Evolutionary conservation across 2,329 filamentous ascomycete genomes (phyloP).

Genomic region (Hypoxylon sp.): DNA sequence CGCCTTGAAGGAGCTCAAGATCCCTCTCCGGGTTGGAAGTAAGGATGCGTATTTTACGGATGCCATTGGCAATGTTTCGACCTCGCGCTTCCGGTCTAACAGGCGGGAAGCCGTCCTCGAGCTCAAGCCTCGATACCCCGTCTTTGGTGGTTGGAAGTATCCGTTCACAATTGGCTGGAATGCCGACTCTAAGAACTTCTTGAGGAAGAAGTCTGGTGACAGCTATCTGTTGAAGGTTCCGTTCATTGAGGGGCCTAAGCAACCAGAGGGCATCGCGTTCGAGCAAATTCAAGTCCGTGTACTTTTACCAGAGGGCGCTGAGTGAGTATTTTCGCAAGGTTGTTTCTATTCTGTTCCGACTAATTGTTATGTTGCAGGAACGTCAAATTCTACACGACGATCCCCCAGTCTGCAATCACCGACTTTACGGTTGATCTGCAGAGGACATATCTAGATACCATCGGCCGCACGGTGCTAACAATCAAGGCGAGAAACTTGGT

Average conservation of each 20-base stretch:
- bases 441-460: constrained; percentile 92
- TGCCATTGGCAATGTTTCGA: constrained; percentile 96
- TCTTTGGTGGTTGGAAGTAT: constrained; percentile 98
- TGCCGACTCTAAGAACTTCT: constrained; percentile 80
- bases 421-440: constrained; percentile 72
- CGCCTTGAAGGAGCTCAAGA: constrained; percentile 84
- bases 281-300: constrained; percentile 83
- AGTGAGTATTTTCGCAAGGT: constrained; percentile 65
- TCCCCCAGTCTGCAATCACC: constrained; percentile 74
- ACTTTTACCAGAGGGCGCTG: constrained; percentile 90
- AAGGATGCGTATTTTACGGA: constrained; percentile 94
- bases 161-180: constrained; percentile 98
- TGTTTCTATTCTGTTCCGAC: constrained; percentile 49
- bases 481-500: constrained; percentile 88
- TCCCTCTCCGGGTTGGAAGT: constrained; percentile 83
- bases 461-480: constrained; percentile 85
- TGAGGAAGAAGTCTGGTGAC: constrained; percentile 75
- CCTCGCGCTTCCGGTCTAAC: constrained; percentile 84
- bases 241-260: constrained; percentile 92
- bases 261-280: constrained; percentile 87
- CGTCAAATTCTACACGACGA: constrained; percentile 78
- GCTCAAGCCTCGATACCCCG: constrained; percentile 92
- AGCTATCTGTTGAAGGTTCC: constrained; percentile 90
- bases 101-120: constrained; percentile 85
- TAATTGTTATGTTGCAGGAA: constrained; percentile 74